Evolutionary conservation across 1,284 basidiomycete genomes (phyloP), one percentile per base, ranked within the genome.

Genomic region (Boletus mariae): DNA sequence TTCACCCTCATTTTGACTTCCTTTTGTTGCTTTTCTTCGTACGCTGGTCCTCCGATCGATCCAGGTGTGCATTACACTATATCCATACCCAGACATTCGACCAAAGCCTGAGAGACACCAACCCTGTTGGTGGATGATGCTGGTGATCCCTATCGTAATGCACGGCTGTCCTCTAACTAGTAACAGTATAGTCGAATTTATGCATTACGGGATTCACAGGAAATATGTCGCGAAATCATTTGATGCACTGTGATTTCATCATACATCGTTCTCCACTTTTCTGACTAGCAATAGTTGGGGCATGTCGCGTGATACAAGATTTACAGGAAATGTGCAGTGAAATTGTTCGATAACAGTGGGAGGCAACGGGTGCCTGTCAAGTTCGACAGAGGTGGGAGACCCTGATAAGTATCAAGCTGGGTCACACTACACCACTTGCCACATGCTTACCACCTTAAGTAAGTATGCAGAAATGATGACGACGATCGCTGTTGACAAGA

Each of bases 11-110:
- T 29, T 35, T 32, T 28, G 25, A 34, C 11, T 11, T 41, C 4
- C n/a, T n/a, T 35, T 31, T 34, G 40, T 32, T 49, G 26, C 42
- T 45, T 26, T 41, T 40, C 17, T 31, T 58, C 8, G 47, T 47
- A 26, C 45, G 51, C 37, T 32, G 37, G 25, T 47, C 41, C 26
- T 38, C 51, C 10, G 45, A 32, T 51, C 28, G 34, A 26, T 35
- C 17, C 8, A 17, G 23, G 25, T 38, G 47, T 41, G 29, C 47
- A 41, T 49, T 2, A 15, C 12, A 15, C 25, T 41, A 43, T 43
- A 43, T 29, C 9, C n/a, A 44, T 44, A 29, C 28, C 42, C 26
- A 10, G 12, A 43, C 8, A 41, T 23, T 25, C 11, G 23, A 42
- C 13, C 12, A 17, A 29, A 29, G 42, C 13, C 7, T 29, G 26